Conservation (phyloP, 2,329 filamentous ascomycete genomes). For the Mycosphaerella sp. region DNA sequence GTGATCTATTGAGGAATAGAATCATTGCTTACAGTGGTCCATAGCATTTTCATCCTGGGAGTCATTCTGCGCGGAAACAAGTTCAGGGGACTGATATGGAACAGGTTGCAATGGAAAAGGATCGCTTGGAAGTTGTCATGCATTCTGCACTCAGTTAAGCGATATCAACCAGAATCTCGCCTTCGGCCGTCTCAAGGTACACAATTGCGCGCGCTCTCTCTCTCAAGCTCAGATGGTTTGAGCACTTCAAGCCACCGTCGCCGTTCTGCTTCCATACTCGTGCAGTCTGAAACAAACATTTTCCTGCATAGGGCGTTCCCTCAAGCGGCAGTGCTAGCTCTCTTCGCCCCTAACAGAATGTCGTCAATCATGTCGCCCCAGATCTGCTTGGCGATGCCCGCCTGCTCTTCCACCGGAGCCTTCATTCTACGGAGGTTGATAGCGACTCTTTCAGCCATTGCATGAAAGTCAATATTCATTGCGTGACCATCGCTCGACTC, state of each 20-base stretch:
- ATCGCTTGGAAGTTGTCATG: background rate
- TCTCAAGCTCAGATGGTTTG: constrained; percentile 4
- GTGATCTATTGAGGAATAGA: no score
- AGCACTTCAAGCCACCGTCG: constrained; percentile 14
- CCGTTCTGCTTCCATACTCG: background rate
- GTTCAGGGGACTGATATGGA: no score
- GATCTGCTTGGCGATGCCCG: constrained; percentile 37
- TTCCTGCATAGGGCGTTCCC: background rate
- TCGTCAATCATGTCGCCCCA: constrained; percentile 49
- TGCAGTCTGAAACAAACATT: background rate
- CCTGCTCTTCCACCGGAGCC: constrained; percentile 39
- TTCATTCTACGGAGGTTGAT: constrained; percentile 28
- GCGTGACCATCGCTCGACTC: constrained; percentile 54
- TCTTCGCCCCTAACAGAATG: constrained; percentile 39
- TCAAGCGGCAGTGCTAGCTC: constrained; percentile 12
- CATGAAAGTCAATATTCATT: constrained; percentile 52
- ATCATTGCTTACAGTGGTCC: no score
- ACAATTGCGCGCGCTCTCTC: background rate
- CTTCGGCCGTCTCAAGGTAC: background rate
- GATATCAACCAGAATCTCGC: background rate
- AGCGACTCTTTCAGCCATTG: constrained; percentile 45
- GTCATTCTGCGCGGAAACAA: no score
- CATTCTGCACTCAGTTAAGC: background rate
- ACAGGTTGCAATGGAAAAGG: no score
- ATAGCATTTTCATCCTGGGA: no score